These are phyloP conservation scores for Paspalum vaginatum DNA, from an alignment of 176 grass and related monocot genomes.

Conservation along the genomic window DNA sequence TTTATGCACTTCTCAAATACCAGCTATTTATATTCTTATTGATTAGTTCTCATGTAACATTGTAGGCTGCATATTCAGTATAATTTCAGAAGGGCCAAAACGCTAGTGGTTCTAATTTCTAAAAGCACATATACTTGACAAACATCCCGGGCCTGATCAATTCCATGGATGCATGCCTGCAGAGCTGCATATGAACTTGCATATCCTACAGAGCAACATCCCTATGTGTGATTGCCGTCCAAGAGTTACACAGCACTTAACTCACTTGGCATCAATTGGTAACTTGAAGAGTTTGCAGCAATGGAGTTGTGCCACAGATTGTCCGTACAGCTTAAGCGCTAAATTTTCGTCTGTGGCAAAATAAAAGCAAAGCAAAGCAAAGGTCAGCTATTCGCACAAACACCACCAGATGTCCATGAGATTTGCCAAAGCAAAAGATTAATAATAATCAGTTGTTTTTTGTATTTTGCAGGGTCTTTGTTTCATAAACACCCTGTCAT, in stretches of 20 bases:
- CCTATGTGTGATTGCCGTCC: background rate
- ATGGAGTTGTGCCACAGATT: background rate
- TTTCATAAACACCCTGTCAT: background rate
- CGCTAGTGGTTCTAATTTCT: background rate
- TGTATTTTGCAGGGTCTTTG: constrained; percentile 11
- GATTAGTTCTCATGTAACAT: constrained; percentile 9
- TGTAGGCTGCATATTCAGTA: background rate
- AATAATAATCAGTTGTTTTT: background rate
- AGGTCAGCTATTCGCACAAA: background rate
- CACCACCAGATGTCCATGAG: background rate
- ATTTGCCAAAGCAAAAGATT: background rate
- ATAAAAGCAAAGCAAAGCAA: background rate
- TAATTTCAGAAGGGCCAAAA: background rate
- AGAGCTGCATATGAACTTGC: background rate
- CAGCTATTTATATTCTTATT: background rate
- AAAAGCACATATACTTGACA: background rate
- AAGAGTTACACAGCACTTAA: background rate
- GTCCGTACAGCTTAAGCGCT: background rate
- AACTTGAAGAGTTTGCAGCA: constrained; percentile 4
- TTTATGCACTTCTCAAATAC: background rate
- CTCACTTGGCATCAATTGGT: constrained; percentile 7
- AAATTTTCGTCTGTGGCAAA: background rate
- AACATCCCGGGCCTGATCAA: background rate
- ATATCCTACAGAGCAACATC: background rate
- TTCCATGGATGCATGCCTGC: background rate